phyloP scores from a whole-genome alignment of 345 rosid genomes.

The Erysimum cheiranthoides region DNA sequence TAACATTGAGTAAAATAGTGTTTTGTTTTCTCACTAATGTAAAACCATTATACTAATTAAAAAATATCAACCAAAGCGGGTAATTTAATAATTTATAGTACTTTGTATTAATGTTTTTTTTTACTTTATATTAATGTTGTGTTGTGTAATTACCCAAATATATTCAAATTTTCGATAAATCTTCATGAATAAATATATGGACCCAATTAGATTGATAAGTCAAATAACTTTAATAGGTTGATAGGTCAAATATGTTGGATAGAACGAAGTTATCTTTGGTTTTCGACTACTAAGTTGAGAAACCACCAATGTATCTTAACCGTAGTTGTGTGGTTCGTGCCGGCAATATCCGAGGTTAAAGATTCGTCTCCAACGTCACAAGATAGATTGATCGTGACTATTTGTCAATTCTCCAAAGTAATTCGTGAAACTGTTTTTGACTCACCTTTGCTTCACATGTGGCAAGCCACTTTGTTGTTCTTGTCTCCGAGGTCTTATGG shows the following conservation, averaged over 20 bases:
- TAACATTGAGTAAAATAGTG: conserved; percentile 4
- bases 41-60: background rate
- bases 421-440: too few relatives aligned
- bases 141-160: background rate
- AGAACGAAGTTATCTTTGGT: too few relatives aligned
- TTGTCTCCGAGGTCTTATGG: too few relatives aligned
- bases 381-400: too few relatives aligned
- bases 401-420: too few relatives aligned
- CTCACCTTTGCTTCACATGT: too few relatives aligned
- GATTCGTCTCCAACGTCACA: too few relatives aligned
- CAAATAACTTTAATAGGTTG: background rate
- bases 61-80: background rate
- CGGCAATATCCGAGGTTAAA: too few relatives aligned
- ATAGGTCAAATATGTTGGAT: background rate
- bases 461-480: too few relatives aligned
- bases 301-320: too few relatives aligned
- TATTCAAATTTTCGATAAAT: background rate
- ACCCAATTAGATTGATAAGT: background rate
- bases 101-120: background rate
- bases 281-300: too few relatives aligned
- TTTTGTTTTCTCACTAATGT: background rate
- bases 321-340: too few relatives aligned
- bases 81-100: background rate
- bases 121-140: background rate
- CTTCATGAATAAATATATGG: background rate